A percentile compares a stretch with the other conserved stretches of the same genome.
These are phyloP conservation scores for Metarhizium anisopliae DNA, from an alignment of 2,329 filamentous ascomycete genomes.

Conservation along the genomic window DNA sequence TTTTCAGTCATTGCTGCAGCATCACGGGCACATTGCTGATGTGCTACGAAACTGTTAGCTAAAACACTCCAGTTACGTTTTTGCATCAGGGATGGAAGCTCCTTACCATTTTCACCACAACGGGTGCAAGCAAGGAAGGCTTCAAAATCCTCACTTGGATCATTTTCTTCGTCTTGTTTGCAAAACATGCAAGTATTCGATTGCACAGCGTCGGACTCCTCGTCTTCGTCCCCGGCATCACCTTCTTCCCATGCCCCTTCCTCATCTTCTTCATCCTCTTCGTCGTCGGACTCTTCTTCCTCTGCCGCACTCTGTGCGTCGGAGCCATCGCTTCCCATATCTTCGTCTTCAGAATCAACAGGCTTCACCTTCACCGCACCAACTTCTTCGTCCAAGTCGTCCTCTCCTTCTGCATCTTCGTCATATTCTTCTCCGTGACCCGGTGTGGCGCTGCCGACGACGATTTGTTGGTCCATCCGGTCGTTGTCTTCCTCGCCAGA, in stretches of 20 bases:
- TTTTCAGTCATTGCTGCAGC: conserved; percentile 32
- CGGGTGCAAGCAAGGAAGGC: conserved; percentile 65
- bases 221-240: conserved; percentile 7
- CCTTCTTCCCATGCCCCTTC: conserved; percentile 13
- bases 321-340: conserved; percentile 39
- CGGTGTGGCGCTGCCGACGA: conserved; percentile 8
- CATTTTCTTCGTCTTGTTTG: conserved; percentile 71
- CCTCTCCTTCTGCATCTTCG: conserved; percentile 24
- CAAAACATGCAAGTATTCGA: conserved; percentile 59
- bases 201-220: conserved; percentile 17
- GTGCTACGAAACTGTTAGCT: conserved; percentile 54
- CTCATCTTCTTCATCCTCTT: conserved; percentile 33
- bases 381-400: conserved; percentile 39
- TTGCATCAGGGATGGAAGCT: conserved; percentile 10
- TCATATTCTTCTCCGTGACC: conserved; percentile 21
- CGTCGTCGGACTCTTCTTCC: conserved; percentile 42
- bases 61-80: conserved; percentile 1
- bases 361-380: conserved; percentile 49
- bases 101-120: conserved; percentile 78
- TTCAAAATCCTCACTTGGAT: conserved; percentile 74
- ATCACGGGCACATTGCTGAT: conserved; percentile 80
- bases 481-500: conserved; percentile 33
- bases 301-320: conserved; percentile 40
- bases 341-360: conserved; percentile 35
- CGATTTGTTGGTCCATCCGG: conserved; percentile 17